These are phyloP conservation scores for Emmonsiellopsis sp. DNA, from an alignment of 2,329 filamentous ascomycete genomes.

Conservation along the genomic window DNA sequence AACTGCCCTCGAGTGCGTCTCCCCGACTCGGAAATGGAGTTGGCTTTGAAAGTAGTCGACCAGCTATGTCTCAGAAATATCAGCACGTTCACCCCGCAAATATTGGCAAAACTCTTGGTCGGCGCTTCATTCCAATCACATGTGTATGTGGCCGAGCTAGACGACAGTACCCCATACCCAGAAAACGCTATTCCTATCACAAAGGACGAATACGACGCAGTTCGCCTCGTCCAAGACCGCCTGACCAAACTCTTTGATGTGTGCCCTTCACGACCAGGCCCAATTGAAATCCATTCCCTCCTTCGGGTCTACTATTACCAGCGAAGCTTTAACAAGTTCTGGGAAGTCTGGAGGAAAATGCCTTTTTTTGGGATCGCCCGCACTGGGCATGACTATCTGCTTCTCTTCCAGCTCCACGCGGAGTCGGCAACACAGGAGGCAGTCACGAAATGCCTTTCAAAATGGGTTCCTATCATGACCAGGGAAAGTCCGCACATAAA, in stretches of 20 bases:
- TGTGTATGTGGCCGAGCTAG: conserved; percentile 27
- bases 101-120: conserved; percentile 39
- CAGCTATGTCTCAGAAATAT: conserved; percentile 33
- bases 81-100: conserved; percentile 33
- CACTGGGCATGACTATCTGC: conserved; percentile 46
- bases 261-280: conserved; percentile 19
- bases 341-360: conserved; percentile 51
- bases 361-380: conserved; percentile 43
- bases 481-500: conserved; percentile 45
- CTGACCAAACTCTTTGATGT: conserved; percentile 22
- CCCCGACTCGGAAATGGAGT: conserved; percentile 21
- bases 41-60: conserved; percentile 34
- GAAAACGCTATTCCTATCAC: conserved; percentile 6
- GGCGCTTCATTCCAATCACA: conserved; percentile 33
- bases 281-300: conserved; percentile 20
- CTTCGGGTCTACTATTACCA: conserved; percentile 30
- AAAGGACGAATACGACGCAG: conserved; percentile 7
- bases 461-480: conserved; percentile 52
- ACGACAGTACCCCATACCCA: conserved; percentile 6
- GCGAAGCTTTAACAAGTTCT: conserved; percentile 49
- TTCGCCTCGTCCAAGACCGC: conserved; percentile 14
- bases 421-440: conserved; percentile 32
- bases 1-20: conserved; percentile 10
- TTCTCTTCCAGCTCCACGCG: conserved; percentile 45
- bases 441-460: conserved; percentile 43